These are phyloP conservation scores for Leccinum brunneo-olivaceum DNA, from an alignment of 1,284 basidiomycete genomes.

Conservation along the genomic window DNA sequence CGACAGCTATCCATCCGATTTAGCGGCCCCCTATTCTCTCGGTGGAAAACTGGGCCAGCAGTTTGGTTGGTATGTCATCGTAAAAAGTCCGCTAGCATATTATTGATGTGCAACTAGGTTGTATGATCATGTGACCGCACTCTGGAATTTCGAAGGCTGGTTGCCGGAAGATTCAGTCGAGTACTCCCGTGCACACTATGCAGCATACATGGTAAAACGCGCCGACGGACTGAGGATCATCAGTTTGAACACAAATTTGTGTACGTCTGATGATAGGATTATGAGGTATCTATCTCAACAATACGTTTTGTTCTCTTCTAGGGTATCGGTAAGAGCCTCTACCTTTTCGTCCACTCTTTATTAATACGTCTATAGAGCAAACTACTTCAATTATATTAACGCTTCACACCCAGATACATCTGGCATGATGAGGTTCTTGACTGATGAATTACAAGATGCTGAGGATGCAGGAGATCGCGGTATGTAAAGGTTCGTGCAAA, in stretches of 20 bases:
- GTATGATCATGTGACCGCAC: constrained; percentile 62
- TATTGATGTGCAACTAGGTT: constrained; percentile 41
- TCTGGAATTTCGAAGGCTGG: constrained; percentile 73
- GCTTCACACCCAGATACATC: constrained; percentile 63
- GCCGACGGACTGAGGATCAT: constrained; percentile 66
- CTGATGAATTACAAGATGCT: constrained; percentile 74
- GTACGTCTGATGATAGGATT: constrained; percentile 36
- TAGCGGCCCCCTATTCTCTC: constrained; percentile 47
- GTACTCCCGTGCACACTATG: constrained; percentile 59
- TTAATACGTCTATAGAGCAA: constrained; percentile 36
- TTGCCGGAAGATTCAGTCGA: constrained; percentile 52
- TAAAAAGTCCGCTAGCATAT: neutral
- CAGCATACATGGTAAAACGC: constrained; percentile 67
- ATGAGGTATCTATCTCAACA: neutral
- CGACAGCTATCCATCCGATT: constrained; percentile 32
- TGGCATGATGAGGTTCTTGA: constrained; percentile 73
- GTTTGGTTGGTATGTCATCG: constrained; percentile 52
- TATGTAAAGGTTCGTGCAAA: constrained; percentile 20
- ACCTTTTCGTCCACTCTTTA: neutral
- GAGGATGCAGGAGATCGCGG: constrained; percentile 67
- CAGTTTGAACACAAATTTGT: constrained; percentile 72
- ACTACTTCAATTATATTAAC: constrained; percentile 76
- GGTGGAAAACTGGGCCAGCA: constrained; percentile 48
- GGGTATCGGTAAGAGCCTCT: constrained; percentile 17
- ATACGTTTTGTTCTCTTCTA: constrained; percentile 4